Evolutionary conservation across 768 basidiomycete species (phyloP).

Genomic region (Holtermannia corniformis): DNA sequence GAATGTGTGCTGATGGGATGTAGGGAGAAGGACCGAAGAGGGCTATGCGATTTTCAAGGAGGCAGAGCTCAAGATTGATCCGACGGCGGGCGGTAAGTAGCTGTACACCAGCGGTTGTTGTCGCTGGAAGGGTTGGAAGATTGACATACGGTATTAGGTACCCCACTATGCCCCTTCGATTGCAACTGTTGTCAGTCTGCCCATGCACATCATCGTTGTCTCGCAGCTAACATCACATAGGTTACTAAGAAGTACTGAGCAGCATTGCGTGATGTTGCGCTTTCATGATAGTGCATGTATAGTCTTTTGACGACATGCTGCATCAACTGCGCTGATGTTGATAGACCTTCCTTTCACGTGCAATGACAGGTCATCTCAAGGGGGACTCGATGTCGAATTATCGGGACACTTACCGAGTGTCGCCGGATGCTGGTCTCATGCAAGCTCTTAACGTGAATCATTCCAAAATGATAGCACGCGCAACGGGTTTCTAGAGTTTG

Average conservation of each 20-base stretch:
- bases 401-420: too few relatives aligned
- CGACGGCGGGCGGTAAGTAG: constrained; percentile 37
- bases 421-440: too few relatives aligned
- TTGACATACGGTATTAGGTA: constrained; percentile 18
- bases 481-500: too few relatives aligned
- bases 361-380: constrained; percentile 12
- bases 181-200: constrained; percentile 39
- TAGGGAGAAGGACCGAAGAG: constrained; percentile 41
- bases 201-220: too few relatives aligned
- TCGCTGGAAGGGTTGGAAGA: background rate
- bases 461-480: too few relatives aligned
- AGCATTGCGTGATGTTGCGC: background rate
- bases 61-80: constrained; percentile 38
- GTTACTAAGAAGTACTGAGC: too few relatives aligned
- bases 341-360: background rate
- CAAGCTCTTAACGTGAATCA: too few relatives aligned
- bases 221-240: too few relatives aligned
- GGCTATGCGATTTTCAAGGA: constrained; percentile 43
- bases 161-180: constrained; percentile 41
- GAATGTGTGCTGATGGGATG: background rate
- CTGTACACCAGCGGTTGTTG: background rate
- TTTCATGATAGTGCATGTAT: background rate
- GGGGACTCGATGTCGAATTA: too few relatives aligned
- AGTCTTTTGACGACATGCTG: constrained; percentile 1
- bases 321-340: background rate